A percentile compares a stretch with the other conserved stretches of the same genome.
These are phyloP conservation scores for Aspergillus latus DNA, from an alignment of 2,329 filamentous ascomycete genomes.

Conservation along the genomic window DNA sequence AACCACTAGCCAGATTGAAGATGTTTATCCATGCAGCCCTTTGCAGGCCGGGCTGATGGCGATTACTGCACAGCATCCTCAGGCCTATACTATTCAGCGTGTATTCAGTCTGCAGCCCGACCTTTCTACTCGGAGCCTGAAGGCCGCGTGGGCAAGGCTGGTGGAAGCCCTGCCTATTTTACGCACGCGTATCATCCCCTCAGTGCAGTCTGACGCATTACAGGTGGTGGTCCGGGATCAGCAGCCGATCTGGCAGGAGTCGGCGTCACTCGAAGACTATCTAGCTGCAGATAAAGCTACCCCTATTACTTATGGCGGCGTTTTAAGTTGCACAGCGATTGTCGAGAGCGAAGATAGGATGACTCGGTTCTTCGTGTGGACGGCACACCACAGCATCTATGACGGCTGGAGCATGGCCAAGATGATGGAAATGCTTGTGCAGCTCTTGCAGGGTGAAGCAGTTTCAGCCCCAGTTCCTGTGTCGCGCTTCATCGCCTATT, in stretches of 20 bases:
- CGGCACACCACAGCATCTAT: not conserved
- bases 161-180: not conserved
- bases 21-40: slow-evolving; percentile 2
- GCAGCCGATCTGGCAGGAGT: not conserved
- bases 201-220: not conserved
- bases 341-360: not conserved
- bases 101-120: not conserved
- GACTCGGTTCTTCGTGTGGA: not conserved
- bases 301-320: no score
- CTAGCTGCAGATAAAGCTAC: not conserved
- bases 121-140: not conserved
- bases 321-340: no score
- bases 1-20: not conserved
- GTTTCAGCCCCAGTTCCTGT: no score
- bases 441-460: no score
- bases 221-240: not conserved
- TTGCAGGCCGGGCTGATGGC: not conserved
- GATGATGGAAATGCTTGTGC: no score
- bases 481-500: no score
- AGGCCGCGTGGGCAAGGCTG: not conserved
- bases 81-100: not conserved
- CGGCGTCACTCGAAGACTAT: not conserved
- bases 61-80: not conserved
- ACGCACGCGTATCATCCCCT: slow-evolving; percentile 1
- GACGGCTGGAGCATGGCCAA: not conserved